These are phyloP conservation scores for Gamarada debralockiae DNA, from an alignment of 495 filamentous ascomycete species.

Conservation along the genomic window DNA sequence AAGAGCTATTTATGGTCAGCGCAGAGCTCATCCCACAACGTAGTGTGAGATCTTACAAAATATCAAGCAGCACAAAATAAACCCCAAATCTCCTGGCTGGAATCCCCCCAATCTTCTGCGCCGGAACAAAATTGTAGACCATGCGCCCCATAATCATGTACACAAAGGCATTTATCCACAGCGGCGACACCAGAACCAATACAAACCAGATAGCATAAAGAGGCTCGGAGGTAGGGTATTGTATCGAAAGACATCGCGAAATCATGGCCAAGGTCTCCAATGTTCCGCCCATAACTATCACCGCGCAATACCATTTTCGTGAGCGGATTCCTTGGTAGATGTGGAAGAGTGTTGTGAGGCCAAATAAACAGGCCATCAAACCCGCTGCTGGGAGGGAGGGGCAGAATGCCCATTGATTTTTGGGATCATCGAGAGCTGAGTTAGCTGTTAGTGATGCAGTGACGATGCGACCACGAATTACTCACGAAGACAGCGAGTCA, in stretches of 20 bases:
- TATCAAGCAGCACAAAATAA: constrained; percentile 58
- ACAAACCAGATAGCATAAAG: constrained; percentile 29
- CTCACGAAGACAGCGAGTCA: background rate
- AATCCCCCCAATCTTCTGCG: constrained; percentile 40
- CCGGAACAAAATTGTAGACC: constrained; percentile 51
- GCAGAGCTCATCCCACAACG: background rate
- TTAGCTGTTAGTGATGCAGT: background rate
- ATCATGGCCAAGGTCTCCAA: constrained; percentile 35
- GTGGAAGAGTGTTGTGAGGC: constrained; percentile 27
- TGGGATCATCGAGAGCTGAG: background rate
- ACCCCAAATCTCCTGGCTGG: constrained; percentile 43
- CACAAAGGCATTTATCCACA: constrained; percentile 58
- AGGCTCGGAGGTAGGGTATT: constrained; percentile 30
- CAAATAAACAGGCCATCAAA: constrained; percentile 32
- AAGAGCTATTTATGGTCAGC: constrained; percentile 7
- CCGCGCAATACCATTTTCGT: constrained; percentile 44
- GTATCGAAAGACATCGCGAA: constrained; percentile 31
- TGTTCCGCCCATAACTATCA: constrained; percentile 38
- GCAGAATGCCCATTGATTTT: constrained; percentile 28
- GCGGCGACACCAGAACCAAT: constrained; percentile 37
- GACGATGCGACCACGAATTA: background rate
- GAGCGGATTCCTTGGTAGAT: constrained; percentile 28
- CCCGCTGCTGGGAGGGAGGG: constrained; percentile 30
- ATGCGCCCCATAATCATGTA: constrained; percentile 54
- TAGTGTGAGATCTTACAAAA: constrained; percentile 46